Conservation (phyloP, 1,139 yeast genomes). For the Candida dubliniensis region DNA sequence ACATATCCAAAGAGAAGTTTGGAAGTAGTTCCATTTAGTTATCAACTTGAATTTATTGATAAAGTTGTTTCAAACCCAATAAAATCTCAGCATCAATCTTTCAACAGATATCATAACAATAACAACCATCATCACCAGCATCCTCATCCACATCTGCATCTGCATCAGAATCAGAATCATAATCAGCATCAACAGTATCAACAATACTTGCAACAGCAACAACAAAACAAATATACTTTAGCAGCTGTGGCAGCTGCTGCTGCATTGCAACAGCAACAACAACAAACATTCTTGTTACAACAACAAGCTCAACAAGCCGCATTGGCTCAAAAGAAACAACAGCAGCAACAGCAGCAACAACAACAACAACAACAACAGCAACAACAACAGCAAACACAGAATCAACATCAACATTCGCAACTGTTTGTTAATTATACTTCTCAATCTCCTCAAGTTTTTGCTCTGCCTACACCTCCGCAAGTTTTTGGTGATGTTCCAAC, state of each 20-base stretch:
- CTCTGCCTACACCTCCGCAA: slow-evolving; percentile 15
- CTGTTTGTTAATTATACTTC: slow-evolving; percentile 4
- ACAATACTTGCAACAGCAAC: slow-evolving; percentile 14
- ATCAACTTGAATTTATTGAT: slow-evolving; percentile 31
- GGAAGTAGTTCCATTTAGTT: slow-evolving; percentile 29
- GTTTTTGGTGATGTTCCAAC: slow-evolving; percentile 14
- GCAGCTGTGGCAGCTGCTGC: slow-evolving; percentile 36
- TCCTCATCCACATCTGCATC: slow-evolving; percentile 10
- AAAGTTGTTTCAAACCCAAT: slow-evolving; percentile 14
- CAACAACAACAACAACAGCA: no score
- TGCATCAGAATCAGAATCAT: slow-evolving; percentile 3
- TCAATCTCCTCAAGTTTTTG: slow-evolving; percentile 2
- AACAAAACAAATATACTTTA: slow-evolving; percentile 26
- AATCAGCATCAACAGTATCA: slow-evolving; percentile 13
- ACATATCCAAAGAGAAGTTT: slow-evolving; percentile 29
- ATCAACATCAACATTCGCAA: slow-evolving; percentile 14
- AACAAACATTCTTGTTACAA: slow-evolving; percentile 19
- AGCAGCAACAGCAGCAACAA: slow-evolving; percentile 16
- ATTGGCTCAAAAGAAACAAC: slow-evolving; percentile 11
- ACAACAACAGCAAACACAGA: slow-evolving; percentile 13
- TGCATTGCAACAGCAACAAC: slow-evolving; percentile 26
- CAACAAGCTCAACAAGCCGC: slow-evolving; percentile 16
- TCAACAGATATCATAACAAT: slow-evolving; percentile 13
- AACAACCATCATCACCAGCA: slow-evolving; percentile 7
- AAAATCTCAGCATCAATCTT: slow-evolving; percentile 14